Evolutionary conservation across 2,329 filamentous ascomycete genomes (phyloP).

Genomic region (Exserohilum turcica): DNA sequence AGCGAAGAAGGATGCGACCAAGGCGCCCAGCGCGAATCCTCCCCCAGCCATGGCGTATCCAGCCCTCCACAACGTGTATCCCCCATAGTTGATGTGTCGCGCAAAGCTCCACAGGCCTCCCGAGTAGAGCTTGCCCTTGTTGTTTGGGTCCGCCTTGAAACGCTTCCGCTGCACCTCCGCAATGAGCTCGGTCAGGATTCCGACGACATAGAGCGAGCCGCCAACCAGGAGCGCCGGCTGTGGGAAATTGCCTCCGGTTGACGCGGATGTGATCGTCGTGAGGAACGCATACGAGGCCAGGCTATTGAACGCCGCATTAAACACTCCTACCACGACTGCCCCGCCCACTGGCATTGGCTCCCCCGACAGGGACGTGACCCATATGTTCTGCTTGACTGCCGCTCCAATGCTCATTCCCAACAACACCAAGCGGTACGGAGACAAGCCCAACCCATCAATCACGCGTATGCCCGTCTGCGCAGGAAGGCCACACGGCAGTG

Average conservation of each 20-base stretch:
- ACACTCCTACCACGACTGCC: slow-evolving; percentile 54
- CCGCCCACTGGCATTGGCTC: slow-evolving; percentile 56
- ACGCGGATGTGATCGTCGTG: slow-evolving; percentile 55
- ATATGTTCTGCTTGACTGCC: slow-evolving; percentile 62
- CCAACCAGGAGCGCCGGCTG: slow-evolving; percentile 56
- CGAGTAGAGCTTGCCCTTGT: slow-evolving; percentile 59
- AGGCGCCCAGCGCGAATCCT: slow-evolving; percentile 53
- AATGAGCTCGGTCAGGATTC: slow-evolving; percentile 60
- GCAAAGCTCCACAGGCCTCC: slow-evolving; percentile 57
- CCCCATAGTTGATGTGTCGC: slow-evolving; percentile 62
- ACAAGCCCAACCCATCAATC: slow-evolving; percentile 55
- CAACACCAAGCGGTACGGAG: slow-evolving; percentile 58
- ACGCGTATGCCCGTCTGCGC: slow-evolving; percentile 46
- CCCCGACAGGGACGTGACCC: slow-evolving; percentile 54
- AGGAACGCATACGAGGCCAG: slow-evolving; percentile 62
- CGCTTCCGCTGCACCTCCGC: slow-evolving; percentile 62
- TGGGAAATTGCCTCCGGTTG: slow-evolving; percentile 47
- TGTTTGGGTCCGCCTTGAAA: slow-evolving; percentile 58
- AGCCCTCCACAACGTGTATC: slow-evolving; percentile 58
- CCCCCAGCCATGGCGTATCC: slow-evolving; percentile 57
- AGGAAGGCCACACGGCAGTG: slow-evolving; percentile 51
- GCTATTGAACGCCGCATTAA: slow-evolving; percentile 63
- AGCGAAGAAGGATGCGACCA: slow-evolving; percentile 51
- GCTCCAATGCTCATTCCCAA: slow-evolving; percentile 60
- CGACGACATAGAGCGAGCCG: slow-evolving; percentile 55